Percentiles rank a stretch among this genome's conserved stretches.
Conservation (phyloP, 768 basidiomycete species). For the Agaricus subrufescens region DNA sequence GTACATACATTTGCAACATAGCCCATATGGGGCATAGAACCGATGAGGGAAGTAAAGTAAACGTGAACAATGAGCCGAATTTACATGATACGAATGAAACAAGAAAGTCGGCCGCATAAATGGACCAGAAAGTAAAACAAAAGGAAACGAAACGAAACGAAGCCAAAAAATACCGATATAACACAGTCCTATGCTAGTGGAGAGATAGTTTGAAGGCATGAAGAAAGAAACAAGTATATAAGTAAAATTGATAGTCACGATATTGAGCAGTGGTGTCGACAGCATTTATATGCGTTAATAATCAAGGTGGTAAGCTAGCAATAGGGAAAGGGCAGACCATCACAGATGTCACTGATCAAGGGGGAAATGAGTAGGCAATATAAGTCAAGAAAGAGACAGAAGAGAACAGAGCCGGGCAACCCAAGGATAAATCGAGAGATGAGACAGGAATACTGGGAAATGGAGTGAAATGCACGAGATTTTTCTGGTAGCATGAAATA, state of each 20-base stretch:
- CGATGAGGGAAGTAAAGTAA: neutral
- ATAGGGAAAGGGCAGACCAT: slow-evolving; percentile 5
- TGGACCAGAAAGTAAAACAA: neutral
- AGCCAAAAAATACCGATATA: slow-evolving; percentile 3
- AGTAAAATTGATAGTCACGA: neutral
- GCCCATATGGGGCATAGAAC: neutral
- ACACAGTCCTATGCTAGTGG: neutral
- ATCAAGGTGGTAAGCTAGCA: neutral
- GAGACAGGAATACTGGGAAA: neutral
- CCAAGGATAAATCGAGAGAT: neutral
- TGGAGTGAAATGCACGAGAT: neutral
- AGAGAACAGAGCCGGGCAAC: neutral
- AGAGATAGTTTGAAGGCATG: neutral
- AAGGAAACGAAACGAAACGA: slow-evolving; percentile 5
- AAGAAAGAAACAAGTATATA: slow-evolving; percentile 1
- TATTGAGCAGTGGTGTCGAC: neutral
- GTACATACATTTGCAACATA: neutral
- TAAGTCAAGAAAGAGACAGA: slow-evolving; percentile 4
- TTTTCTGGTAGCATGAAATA: too few species aligned
- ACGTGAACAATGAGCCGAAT: neutral
- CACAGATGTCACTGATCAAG: slow-evolving; percentile 11
- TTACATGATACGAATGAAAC: slow-evolving; percentile 5
- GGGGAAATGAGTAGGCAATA: neutral
- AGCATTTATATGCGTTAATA: neutral
- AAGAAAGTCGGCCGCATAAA: neutral